Evolutionary conservation across 352 stramenopile species (phyloP), one percentile per base, ranked within the genome.

Genomic region (Phytopythium chamaehyphon): DNA sequence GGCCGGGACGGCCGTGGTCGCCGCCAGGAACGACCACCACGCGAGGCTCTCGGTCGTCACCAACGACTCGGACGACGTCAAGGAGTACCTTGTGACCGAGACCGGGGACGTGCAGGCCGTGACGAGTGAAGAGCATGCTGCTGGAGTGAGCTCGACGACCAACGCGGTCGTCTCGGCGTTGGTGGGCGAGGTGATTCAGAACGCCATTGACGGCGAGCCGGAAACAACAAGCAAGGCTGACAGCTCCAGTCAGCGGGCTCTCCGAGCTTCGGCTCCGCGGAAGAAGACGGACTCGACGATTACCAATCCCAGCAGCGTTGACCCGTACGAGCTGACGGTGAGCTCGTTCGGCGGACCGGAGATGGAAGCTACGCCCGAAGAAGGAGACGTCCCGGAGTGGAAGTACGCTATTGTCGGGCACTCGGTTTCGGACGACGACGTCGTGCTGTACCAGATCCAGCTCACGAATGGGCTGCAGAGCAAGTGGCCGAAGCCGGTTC

Each of bases 391-490:
- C 6, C 48, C 56, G 4, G 44, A 42, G 40, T 73, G 47, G 53
- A 62, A 57, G 31, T 78, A 78, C 56, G 54, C 56, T 10, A 59
- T 80, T 31, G 58, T 69, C 11, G 63, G 58, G 18, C 66, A 47
- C 3, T 71, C 66, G 2, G 21, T 51, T 2, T 64, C 40, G 12
- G 48, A 62, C 19, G 62, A 74, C 9, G 66, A 63, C 16, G 55
- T 80, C 21, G 64, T 76, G 26, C 6, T 66, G 40, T 80, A 80
- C 44, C 63, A 76, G 33, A 52, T 80, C 18, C 66, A 80, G 50
- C 54, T 66, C 36, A 60, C 61, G 23, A 55, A 72, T 40, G 59
- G 57, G 1, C 40, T 65, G 40, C 56, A 52, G 28, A 46, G 47
- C 14, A 58, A 73, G 59, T 76, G 63, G 71, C 19, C 57, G 16